A percentile compares a stretch with the other conserved stretches of the same genome.
Conservation (phyloP, 352 stramenopile genomes). For the Globisporangium apiculatum region DNA sequence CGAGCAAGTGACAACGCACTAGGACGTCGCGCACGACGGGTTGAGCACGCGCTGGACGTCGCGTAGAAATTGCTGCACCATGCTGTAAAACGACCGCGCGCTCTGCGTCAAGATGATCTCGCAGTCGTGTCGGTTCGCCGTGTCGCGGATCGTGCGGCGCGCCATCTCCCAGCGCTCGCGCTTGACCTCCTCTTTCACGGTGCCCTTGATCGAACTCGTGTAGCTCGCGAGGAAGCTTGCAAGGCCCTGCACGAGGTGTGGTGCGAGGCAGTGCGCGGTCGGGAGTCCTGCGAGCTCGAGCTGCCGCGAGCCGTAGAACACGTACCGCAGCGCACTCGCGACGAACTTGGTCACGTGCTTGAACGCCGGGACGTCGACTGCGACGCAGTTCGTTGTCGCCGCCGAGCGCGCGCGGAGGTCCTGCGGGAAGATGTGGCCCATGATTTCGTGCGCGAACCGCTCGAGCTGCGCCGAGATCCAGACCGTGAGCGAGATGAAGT, state of each 20-base stretch:
- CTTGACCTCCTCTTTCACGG: slow-evolving; percentile 70
- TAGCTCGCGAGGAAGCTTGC: slow-evolving; percentile 59
- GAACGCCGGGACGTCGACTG: slow-evolving; percentile 67
- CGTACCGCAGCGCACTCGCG: slow-evolving; percentile 61
- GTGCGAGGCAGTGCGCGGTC: slow-evolving; percentile 65
- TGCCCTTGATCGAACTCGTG: slow-evolving; percentile 56
- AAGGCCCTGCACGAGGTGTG: slow-evolving; percentile 52
- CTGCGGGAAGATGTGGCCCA: slow-evolving; percentile 68
- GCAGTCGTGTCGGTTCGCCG: slow-evolving; percentile 51
- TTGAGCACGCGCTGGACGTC: slow-evolving; percentile 75
- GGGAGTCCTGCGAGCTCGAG: slow-evolving; percentile 70
- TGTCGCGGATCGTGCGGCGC: slow-evolving; percentile 59
- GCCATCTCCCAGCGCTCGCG: slow-evolving; percentile 79
- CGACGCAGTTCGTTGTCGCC: slow-evolving; percentile 16
- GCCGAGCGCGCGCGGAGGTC: slow-evolving; percentile 12
- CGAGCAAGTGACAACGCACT: slow-evolving; percentile 24
- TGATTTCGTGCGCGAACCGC: slow-evolving; percentile 66
- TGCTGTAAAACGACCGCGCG: slow-evolving; percentile 66
- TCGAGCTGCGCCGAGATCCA: slow-evolving; percentile 80
- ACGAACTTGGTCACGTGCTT: slow-evolving; percentile 75
- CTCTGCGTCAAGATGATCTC: slow-evolving; percentile 83
- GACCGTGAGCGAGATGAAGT: slow-evolving; percentile 72
- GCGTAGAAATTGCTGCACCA: slow-evolving; percentile 75
- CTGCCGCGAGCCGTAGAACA: slow-evolving; percentile 77
- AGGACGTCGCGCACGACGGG: slow-evolving; percentile 69